A percentile compares a stretch with the other conserved stretches of the same genome.
Evolutionary conservation across 2,329 filamentous ascomycete species (phyloP).

Genomic region (Stemphylium lycopersici): DNA sequence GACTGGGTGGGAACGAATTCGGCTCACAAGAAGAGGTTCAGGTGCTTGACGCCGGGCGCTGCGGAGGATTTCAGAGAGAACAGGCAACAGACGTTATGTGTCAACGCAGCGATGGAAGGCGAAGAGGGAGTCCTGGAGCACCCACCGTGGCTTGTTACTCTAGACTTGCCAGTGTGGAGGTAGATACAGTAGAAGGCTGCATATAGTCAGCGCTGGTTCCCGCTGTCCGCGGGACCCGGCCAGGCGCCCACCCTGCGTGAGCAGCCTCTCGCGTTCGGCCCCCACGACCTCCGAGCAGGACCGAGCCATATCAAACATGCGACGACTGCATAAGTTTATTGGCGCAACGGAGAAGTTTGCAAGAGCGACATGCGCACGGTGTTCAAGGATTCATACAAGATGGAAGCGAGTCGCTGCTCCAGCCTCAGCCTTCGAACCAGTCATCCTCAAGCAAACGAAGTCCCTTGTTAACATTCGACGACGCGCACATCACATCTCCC

Average conservation of each 20-base stretch:
- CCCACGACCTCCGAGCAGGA: slow-evolving; percentile 11
- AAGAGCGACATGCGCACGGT: background rate
- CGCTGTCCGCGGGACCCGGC: slow-evolving; percentile 8
- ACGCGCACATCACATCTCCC: too few species aligned
- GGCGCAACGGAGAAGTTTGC: slow-evolving; percentile 1
- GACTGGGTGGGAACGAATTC: slow-evolving; percentile 33
- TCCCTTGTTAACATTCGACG: background rate
- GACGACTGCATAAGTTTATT: slow-evolving; percentile 3
- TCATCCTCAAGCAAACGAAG: background rate
- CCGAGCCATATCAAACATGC: background rate
- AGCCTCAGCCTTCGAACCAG: background rate
- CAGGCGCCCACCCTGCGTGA: background rate
- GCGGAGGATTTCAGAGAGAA: slow-evolving; percentile 26
- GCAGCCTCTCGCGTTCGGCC: slow-evolving; percentile 11
- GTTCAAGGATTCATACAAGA: background rate
- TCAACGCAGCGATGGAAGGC: slow-evolving; percentile 63
- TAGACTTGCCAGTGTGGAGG: slow-evolving; percentile 46
- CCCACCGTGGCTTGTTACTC: slow-evolving; percentile 61
- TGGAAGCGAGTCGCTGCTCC: background rate
- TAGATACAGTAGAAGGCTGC: background rate
- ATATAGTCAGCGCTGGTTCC: background rate
- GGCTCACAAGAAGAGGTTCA: slow-evolving; percentile 28
- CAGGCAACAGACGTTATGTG: slow-evolving; percentile 60
- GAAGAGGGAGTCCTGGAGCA: slow-evolving; percentile 54
- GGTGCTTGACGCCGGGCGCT: slow-evolving; percentile 35